Evolutionary conservation across 1,139 yeast species (phyloP).

Genomic region (Yamadazyma friedrichii): DNA sequence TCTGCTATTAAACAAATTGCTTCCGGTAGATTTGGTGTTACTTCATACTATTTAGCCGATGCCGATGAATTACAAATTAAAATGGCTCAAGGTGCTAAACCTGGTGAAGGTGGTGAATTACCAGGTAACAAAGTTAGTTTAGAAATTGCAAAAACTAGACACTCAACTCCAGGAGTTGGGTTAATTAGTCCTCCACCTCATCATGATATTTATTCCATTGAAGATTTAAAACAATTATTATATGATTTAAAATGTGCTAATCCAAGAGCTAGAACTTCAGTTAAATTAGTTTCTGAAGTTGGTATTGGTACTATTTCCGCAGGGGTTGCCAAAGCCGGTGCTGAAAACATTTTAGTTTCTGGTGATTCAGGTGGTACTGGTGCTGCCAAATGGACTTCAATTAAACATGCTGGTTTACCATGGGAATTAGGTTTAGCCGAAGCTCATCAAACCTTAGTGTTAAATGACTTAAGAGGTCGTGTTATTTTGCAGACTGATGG

Average conservation of each 20-base stretch:
- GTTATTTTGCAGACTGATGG: constrained; percentile 97
- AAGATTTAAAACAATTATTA: constrained; percentile 93
- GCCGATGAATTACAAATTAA: constrained; percentile 97
- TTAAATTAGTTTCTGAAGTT: constrained; percentile 93
- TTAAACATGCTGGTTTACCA: constrained; percentile 95
- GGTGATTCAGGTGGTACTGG: constrained; percentile 99
- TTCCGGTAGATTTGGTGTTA: constrained; percentile 97
- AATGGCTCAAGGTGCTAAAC: constrained; percentile 99
- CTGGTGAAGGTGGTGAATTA: constrained; percentile 99
- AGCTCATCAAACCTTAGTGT: constrained; percentile 94
- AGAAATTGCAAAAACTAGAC: constrained; percentile 91
- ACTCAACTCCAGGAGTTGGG: constrained; percentile 96
- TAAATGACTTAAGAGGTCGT: constrained; percentile 93
- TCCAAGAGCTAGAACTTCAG: constrained; percentile 96
- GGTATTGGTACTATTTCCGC: constrained; percentile 99
- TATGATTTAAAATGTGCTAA: constrained; percentile 96
- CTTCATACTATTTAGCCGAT: constrained; percentile 89
- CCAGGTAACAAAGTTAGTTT: constrained; percentile 93
- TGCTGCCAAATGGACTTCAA: constrained; percentile 97
- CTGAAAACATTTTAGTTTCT: constrained; percentile 90
- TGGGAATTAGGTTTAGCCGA: constrained; percentile 99
- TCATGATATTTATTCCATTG: constrained; percentile 97
- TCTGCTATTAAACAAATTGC: constrained; percentile 98
- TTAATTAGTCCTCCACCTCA: constrained; percentile 98
- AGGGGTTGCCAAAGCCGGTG: constrained; percentile 98